Percentiles rank a stretch among this genome's conserved stretches.
These are phyloP conservation scores for Trichosporon ovoides DNA, from an alignment of 1,284 basidiomycete genomes.

Conservation along the genomic window DNA sequence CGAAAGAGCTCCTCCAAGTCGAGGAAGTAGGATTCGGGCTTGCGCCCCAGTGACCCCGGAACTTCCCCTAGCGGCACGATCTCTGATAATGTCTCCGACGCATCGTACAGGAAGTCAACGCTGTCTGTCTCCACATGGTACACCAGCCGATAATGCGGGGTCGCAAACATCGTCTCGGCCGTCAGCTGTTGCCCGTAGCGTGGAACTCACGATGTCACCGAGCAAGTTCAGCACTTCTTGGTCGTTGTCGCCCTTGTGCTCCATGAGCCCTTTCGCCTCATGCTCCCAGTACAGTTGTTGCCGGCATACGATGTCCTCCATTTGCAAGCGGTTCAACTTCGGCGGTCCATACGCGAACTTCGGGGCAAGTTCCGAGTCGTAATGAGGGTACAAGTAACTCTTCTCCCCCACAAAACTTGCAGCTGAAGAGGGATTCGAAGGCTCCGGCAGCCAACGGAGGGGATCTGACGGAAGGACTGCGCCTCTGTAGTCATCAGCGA, in stretches of 20 bases:
- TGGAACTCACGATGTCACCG: not conserved
- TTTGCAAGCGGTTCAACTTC: not conserved
- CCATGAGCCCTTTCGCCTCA: not conserved
- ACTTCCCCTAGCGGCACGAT: not conserved
- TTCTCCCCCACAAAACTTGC: not conserved
- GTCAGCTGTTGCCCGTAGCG: not conserved
- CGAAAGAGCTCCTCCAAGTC: too few relatives aligned
- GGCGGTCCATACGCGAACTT: conserved; percentile 10
- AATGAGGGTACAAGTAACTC: not conserved
- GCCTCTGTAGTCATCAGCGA: not conserved
- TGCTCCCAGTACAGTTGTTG: not conserved
- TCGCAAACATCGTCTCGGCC: not conserved
- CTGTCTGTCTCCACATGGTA: not conserved
- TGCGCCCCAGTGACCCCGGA: too few relatives aligned
- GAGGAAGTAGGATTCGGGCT: too few relatives aligned
- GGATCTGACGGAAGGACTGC: not conserved
- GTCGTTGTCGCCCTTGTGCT: not conserved
- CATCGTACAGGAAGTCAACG: not conserved
- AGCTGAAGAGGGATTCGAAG: not conserved
- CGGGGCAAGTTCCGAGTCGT: not conserved
- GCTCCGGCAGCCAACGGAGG: not conserved
- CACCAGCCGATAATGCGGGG: conserved; percentile 9
- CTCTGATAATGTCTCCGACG: not conserved
- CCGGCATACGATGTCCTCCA: not conserved
- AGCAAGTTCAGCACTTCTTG: not conserved